Conservation (phyloP, 2,329 filamentous ascomycete species). For the Furcasterigmium sp. region DNA sequence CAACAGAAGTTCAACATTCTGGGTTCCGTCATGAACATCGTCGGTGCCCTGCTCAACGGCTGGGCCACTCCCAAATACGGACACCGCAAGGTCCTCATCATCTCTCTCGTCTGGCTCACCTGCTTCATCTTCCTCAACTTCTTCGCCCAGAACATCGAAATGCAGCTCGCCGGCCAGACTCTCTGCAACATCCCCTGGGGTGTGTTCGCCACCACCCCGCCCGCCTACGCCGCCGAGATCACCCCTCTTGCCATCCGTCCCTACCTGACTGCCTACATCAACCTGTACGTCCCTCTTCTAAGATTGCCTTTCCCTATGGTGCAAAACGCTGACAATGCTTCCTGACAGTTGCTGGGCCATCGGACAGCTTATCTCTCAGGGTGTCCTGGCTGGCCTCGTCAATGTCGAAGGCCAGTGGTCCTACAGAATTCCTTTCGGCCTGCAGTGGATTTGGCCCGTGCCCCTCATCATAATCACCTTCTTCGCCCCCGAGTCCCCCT, state of each 20-base stretch:
- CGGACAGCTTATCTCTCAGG: slow-evolving; percentile 35
- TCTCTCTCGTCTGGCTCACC: slow-evolving; percentile 31
- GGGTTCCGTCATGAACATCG: slow-evolving; percentile 27
- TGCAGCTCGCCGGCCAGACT: slow-evolving; percentile 38
- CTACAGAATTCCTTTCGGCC: slow-evolving; percentile 33
- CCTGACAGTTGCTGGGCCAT: slow-evolving; percentile 28
- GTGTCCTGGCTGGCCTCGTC: slow-evolving; percentile 31
- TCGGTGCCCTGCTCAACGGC: slow-evolving; percentile 35
- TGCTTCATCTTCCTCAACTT: slow-evolving; percentile 43
- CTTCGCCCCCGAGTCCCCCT: slow-evolving; percentile 30
- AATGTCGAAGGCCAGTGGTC: slow-evolving; percentile 26
- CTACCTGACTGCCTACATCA: slow-evolving; percentile 37
- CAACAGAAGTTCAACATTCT: slow-evolving; percentile 40
- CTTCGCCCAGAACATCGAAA: slow-evolving; percentile 37
- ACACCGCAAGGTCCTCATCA: slow-evolving; percentile 37
- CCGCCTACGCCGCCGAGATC: slow-evolving; percentile 38
- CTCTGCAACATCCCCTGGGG: slow-evolving; percentile 40
- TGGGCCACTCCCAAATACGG: slow-evolving; percentile 35
- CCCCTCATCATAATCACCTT: slow-evolving; percentile 24
- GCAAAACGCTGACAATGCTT: not conserved
- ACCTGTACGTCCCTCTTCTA: slow-evolving; percentile 19
- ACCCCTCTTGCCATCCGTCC: slow-evolving; percentile 34
- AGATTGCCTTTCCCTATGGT: not conserved
- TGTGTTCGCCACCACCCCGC: slow-evolving; percentile 36
- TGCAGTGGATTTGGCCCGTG: slow-evolving; percentile 33